A percentile compares a stretch with the other conserved stretches of the same genome.
Conservation (phyloP, 106 monocot genomes). For the Dendrobium huoshanense region DNA sequence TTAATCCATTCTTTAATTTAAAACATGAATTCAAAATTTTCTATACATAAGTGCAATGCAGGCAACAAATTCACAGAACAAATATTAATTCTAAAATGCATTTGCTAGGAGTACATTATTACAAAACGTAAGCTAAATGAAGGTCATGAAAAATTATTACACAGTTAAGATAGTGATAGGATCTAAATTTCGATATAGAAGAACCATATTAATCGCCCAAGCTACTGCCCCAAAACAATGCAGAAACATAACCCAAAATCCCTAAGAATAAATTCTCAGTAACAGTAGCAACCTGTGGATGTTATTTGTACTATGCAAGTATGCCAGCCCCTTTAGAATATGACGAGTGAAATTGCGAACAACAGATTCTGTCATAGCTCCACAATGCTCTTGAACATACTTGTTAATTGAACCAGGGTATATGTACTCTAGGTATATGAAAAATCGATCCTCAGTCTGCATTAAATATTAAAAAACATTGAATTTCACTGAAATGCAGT, state of each 20-base stretch:
- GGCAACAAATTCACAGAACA: too few relatives aligned
- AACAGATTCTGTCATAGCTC: constrained; percentile 93
- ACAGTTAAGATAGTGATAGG: not conserved
- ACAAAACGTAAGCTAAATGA: not conserved
- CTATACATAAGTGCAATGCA: too few relatives aligned
- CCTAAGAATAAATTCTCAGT: not conserved
- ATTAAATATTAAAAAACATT: constrained; percentile 6
- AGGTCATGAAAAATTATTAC: not conserved
- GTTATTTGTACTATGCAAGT: constrained; percentile 67
- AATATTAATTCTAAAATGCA: too few relatives aligned
- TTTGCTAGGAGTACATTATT: too few relatives aligned
- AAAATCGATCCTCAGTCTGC: constrained; percentile 75
- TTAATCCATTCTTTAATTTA: too few relatives aligned
- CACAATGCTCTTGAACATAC: constrained; percentile 74
- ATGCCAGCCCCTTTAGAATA: constrained; percentile 79
- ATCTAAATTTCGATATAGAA: not conserved
- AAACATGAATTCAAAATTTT: too few relatives aligned
- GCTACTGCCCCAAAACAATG: not conserved
- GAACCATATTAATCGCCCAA: not conserved
- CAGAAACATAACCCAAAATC: not conserved
- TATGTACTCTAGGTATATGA: constrained; percentile 94
- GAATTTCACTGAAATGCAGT: constrained; percentile 3
- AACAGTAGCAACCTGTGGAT: constrained; percentile 69
- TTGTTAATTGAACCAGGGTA: constrained; percentile 92
- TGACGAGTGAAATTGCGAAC: constrained; percentile 96